Evolutionary conservation across 139 green algal species (phyloP), one percentile per base, ranked within the genome.

Genomic region (Chlorella sp.): DNA sequence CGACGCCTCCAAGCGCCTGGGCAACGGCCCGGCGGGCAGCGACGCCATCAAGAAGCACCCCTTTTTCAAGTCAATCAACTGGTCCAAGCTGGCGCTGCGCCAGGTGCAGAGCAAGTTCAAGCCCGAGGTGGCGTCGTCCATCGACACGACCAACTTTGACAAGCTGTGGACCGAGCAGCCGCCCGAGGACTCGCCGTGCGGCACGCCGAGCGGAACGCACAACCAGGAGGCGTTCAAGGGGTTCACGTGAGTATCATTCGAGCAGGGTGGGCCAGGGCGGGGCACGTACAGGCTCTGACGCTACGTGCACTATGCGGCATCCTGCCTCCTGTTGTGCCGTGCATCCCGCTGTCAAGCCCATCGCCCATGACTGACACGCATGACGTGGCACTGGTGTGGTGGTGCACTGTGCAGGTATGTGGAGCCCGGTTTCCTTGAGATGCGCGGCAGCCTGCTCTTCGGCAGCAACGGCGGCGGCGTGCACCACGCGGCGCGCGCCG

Each of bases 51-150:
- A 85, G 77, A 69, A 27, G 62, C 94, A 98, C 83, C 65, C 89
- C 35, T 98, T 97, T 83, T 98, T 98, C 87, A 87, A 83, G 76
- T 26, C 42, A 23, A 86, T 98, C 51, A 88, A 95, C 70, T 98
- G 94, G 94, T 63, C 80, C 35, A 85, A 85, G 79, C 84, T 98
- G 62, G 90, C 93, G 70, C 67, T 32, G 26, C 73, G 89, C 1
- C 35, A 93, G 74, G 63, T 98, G 0, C 67, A 78, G 34, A 90
- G 88, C n/a, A 90, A 88, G 33, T 99, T 98, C 86, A 88, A 84
- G 68, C 94, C 94, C 17, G 60, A n/a, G 1, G 84, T 89, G 24
- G 50, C 34, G 70, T 71, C 26, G 49, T 31, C 29, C 31, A 31
- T 14, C 14, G 23, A n/a, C 71, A 33, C 51, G 51, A 66, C 23